These are phyloP conservation scores for Tanozyma kutaoensis DNA, from an alignment of 805 yeast genomes.

Conservation along the genomic window DNA sequence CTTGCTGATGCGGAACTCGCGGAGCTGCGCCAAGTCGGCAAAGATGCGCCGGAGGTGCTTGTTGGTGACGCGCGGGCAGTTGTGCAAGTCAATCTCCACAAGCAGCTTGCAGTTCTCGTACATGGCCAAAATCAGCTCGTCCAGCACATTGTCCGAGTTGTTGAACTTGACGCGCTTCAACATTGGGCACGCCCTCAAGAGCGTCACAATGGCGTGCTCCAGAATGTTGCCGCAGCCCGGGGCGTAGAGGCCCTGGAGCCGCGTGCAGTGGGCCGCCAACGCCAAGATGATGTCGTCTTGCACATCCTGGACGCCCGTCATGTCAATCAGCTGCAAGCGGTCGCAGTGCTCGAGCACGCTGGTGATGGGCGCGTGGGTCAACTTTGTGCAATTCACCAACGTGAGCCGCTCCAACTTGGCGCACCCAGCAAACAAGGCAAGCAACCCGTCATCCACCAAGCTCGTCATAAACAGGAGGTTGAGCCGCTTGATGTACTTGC, in stretches of 20 bases:
- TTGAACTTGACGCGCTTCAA: conserved; percentile 75
- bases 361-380: conserved; percentile 50
- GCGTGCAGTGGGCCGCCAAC: conserved; percentile 55
- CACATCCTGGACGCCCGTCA: conserved; percentile 59
- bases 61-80: conserved; percentile 64
- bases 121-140: conserved; percentile 44
- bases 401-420: conserved; percentile 75
- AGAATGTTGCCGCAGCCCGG: conserved; percentile 70
- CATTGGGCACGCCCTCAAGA: conserved; percentile 54
- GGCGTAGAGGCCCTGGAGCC: conserved; percentile 82
- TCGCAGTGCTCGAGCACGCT: conserved; percentile 50
- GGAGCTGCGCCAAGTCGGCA: conserved; percentile 48
- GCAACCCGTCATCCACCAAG: conserved; percentile 48
- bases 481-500: conserved; percentile 59
- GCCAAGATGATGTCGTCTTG: conserved; percentile 57
- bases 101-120: conserved; percentile 63
- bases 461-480: conserved; percentile 68
- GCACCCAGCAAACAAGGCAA: conserved; percentile 53
- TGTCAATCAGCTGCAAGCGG: conserved; percentile 71
- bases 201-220: conserved; percentile 44
- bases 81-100: conserved; percentile 83
- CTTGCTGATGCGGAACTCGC: conserved; percentile 76
- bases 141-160: conserved; percentile 54
- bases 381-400: conserved; percentile 60
- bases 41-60: conserved; percentile 44